Evolutionary conservation across 1,139 yeast species (phyloP), one percentile per base, ranked within the genome.

Genomic region (Taphrina wiesneri): DNA sequence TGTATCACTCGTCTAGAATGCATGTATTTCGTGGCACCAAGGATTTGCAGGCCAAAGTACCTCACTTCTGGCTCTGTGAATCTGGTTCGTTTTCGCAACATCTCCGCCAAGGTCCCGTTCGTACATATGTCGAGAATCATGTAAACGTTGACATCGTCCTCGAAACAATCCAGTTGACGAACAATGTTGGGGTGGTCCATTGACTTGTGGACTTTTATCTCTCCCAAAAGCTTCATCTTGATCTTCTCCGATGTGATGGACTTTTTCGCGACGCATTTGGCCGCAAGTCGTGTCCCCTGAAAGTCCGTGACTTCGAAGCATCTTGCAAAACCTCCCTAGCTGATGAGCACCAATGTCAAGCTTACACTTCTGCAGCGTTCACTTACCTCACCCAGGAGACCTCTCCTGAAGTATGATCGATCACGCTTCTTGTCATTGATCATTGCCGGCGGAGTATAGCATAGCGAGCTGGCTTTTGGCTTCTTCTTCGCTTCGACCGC

Each of bases 261-360:
- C 0, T 92, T 92, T 77, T 93, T 95, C 62, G 99, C 99, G 53
- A 95, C 96, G 0, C 99, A 95, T 75, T 95, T 95, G 41, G 99
- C 99, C 32, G 99, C 99, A 77, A 82, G 93, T 2, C 90, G 83
- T 74, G 86, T 85, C 45, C 98, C 98, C 25, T 75, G 70, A 69
- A 84, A 81, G 69, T 92, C 87, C 76, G 90, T 96, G 82, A 95
- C 95, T 77, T 93, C 97, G 79, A 95, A 95, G 76, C 99, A 95
- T 75, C 99, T 86, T 21, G 99, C 99, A 80, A 95, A 95, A 0
- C 99, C 99, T 68, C 99, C 99, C 74, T 60, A 6, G 13, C 13
- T 9, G 21, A 36, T 54, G 21, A 54, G 34, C 1, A 9, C 7
- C 26, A 5, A 15, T 19, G 25, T 15, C 2, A 39, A 13, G 43